Percentiles rank a stretch among this genome's conserved stretches.
Conservation (phyloP, 202 grass and related monocot species). For the Schoenoplectus tabernaemontani region DNA sequence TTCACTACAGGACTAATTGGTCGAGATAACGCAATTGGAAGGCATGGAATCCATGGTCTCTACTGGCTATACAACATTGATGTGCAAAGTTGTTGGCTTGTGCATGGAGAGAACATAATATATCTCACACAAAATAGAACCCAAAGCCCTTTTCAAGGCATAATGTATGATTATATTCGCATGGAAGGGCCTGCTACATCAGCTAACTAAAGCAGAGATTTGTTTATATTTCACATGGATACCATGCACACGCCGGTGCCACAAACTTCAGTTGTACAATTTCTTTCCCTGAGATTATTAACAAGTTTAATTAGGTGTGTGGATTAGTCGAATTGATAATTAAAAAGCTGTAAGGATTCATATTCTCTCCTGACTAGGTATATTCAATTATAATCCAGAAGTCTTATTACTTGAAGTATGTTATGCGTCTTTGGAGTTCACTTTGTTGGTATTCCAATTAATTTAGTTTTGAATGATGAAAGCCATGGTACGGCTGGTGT, state of each 20-base stretch:
- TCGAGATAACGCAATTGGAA: slow-evolving; percentile 66
- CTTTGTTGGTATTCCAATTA: slow-evolving; percentile 15
- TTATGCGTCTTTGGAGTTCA: neutral
- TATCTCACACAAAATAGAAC: slow-evolving; percentile 67
- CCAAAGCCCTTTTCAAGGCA: slow-evolving; percentile 62
- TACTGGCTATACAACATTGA: slow-evolving; percentile 59
- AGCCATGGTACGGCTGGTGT: neutral
- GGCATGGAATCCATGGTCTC: slow-evolving; percentile 79
- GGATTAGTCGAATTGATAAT: neutral
- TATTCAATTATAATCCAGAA: slow-evolving; percentile 12
- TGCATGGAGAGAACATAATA: slow-evolving; percentile 58
- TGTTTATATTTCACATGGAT: neutral
- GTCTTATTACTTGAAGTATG: neutral
- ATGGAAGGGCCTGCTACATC: slow-evolving; percentile 49
- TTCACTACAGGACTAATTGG: slow-evolving; percentile 63
- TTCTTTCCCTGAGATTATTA: neutral
- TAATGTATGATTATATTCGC: slow-evolving; percentile 97
- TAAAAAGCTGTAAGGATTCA: slow-evolving; percentile 6
- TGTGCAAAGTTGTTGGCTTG: slow-evolving; percentile 46
- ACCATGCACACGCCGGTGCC: neutral
- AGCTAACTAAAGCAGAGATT: neutral
- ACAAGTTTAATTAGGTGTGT: neutral
- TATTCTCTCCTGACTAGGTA: neutral
- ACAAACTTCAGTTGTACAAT: neutral
- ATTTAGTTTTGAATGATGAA: slow-evolving; percentile 1